Evolutionary conservation across 805 yeast species (phyloP).

Genomic region (Starmerella khaoyaiensis): DNA sequence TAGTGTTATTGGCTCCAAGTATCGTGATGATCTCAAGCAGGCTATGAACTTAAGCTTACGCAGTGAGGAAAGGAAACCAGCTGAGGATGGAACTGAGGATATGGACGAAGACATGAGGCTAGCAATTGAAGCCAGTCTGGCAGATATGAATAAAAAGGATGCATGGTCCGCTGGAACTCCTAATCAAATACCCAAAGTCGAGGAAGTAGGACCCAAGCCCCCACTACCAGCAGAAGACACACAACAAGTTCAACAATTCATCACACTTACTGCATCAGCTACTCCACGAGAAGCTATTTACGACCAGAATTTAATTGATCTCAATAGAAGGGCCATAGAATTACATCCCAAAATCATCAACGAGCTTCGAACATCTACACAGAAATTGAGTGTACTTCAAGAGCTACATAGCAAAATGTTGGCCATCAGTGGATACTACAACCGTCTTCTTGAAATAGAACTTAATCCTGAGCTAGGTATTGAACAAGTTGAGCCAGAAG

Average conservation of each 20-base stretch:
- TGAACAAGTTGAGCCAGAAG: neutral
- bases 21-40: slow-evolving; percentile 48
- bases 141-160: slow-evolving; percentile 38
- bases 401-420: slow-evolving; percentile 20
- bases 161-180: too few relatives aligned
- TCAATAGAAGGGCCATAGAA: slow-evolving; percentile 16
- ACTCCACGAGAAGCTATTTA: slow-evolving; percentile 21
- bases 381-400: slow-evolving; percentile 20
- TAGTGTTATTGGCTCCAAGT: slow-evolving; percentile 23
- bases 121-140: slow-evolving; percentile 84
- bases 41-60: slow-evolving; percentile 67
- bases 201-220: slow-evolving; percentile 2
- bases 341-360: slow-evolving; percentile 20
- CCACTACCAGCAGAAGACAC: slow-evolving; percentile 11
- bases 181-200: too few relatives aligned
- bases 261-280: slow-evolving; percentile 9
- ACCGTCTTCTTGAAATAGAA: slow-evolving; percentile 21
- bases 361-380: slow-evolving; percentile 18
- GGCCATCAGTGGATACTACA: slow-evolving; percentile 21
- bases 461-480: slow-evolving; percentile 13
- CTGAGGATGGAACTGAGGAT: slow-evolving; percentile 35
- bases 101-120: slow-evolving; percentile 84
- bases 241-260: slow-evolving; percentile 10
- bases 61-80: neutral
- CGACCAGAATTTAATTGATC: slow-evolving; percentile 14